Conservation (phyloP, 306 rosid genomes). For the Pyrus betulifolia region DNA sequence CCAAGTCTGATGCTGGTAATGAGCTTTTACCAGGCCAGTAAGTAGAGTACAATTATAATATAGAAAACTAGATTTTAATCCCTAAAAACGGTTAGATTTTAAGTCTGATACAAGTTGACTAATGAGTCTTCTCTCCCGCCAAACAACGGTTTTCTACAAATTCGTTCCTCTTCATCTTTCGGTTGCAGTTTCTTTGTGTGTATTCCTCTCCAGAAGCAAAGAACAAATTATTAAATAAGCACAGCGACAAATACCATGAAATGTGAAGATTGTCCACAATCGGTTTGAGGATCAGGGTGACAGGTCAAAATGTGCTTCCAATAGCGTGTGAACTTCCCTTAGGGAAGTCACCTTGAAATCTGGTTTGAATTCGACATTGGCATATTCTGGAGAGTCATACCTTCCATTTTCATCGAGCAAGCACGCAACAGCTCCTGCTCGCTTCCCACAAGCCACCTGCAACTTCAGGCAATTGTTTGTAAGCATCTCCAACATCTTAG, state of each 20-base stretch:
- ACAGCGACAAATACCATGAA: neutral
- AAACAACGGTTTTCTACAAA: neutral
- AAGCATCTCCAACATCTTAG: neutral
- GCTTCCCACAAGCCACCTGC: slow-evolving; percentile 81
- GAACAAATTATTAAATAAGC: no score
- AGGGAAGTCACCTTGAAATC: slow-evolving; percentile 86
- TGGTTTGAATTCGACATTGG: slow-evolving; percentile 43
- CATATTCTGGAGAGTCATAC: slow-evolving; percentile 49
- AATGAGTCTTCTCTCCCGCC: neutral
- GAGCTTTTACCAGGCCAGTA: neutral
- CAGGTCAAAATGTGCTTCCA: slow-evolving; percentile 64
- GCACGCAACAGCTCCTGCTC: slow-evolving; percentile 83
- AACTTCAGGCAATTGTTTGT: neutral
- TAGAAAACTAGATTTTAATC: no score
- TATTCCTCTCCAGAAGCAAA: no score
- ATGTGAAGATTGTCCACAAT: neutral
- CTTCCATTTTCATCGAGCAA: slow-evolving; percentile 79
- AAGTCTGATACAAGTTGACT: neutral
- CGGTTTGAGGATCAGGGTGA: slow-evolving; percentile 37
- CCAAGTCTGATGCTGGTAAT: neutral
- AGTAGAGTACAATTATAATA: neutral
- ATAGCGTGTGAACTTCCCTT: slow-evolving; percentile 41
- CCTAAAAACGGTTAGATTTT: no score
- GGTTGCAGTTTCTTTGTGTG: neutral
- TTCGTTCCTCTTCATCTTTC: neutral